Conservation (phyloP, 2,329 filamentous ascomycete genomes). For the Penicillium sp. region DNA sequence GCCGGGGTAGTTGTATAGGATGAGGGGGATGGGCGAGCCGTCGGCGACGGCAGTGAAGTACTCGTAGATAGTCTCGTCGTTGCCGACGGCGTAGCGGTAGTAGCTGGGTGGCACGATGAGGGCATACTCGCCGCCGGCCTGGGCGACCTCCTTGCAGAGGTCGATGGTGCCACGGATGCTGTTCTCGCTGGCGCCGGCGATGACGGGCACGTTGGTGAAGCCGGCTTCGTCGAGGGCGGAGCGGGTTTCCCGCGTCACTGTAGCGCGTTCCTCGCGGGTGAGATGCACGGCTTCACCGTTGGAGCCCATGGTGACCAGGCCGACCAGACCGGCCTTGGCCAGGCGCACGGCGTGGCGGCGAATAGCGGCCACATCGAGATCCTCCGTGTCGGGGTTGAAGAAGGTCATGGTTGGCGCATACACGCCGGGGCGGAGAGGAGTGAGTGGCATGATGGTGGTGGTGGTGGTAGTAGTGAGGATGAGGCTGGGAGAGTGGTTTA, state of each 20-base stretch:
- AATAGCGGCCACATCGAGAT: slow-evolving; percentile 77
- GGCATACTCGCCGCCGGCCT: slow-evolving; percentile 76
- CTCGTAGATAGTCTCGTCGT: slow-evolving; percentile 70
- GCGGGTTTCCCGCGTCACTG: slow-evolving; percentile 74
- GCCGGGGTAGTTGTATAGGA: slow-evolving; percentile 90
- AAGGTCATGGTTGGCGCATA: slow-evolving; percentile 91
- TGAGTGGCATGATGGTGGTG: slow-evolving; percentile 39
- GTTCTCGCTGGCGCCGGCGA: slow-evolving; percentile 79
- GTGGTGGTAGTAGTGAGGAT: neutral
- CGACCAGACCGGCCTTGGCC: slow-evolving; percentile 74
- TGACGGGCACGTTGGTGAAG: slow-evolving; percentile 73
- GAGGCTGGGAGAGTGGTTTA: neutral
- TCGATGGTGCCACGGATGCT: slow-evolving; percentile 80
- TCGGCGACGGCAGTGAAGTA: slow-evolving; percentile 78
- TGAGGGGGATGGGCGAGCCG: slow-evolving; percentile 71
- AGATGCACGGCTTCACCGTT: slow-evolving; percentile 90
- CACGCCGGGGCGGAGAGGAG: slow-evolving; percentile 76
- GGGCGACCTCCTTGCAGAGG: slow-evolving; percentile 66
- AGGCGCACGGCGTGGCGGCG: slow-evolving; percentile 80
- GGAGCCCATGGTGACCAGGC: slow-evolving; percentile 84
- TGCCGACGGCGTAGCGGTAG: slow-evolving; percentile 72
- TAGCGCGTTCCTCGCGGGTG: slow-evolving; percentile 72
- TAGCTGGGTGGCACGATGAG: slow-evolving; percentile 81
- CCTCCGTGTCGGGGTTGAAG: slow-evolving; percentile 80
- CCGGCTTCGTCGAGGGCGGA: slow-evolving; percentile 81